Evolutionary conservation across 1,284 basidiomycete species (phyloP).

Genomic region (Ceratobasidium papillatum): DNA sequence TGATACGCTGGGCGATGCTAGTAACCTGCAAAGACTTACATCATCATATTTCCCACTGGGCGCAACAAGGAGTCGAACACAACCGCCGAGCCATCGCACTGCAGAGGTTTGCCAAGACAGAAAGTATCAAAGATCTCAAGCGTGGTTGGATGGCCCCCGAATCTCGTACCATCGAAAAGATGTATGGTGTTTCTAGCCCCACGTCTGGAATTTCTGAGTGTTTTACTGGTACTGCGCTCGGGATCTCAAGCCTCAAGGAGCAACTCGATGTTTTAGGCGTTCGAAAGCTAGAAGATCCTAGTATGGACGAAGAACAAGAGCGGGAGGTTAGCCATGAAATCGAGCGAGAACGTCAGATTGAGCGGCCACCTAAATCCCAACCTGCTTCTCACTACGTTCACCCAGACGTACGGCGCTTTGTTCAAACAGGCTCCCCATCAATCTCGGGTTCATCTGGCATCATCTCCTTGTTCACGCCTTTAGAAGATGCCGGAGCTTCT

Average conservation of each 20-base stretch:
- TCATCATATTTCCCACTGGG: constrained; percentile 26
- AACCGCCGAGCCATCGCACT: constrained; percentile 49
- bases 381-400: constrained; percentile 5
- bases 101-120: background rate
- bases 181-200: constrained; percentile 49
- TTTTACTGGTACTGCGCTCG: constrained; percentile 49
- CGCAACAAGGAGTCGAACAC: constrained; percentile 59
- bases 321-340: constrained; percentile 53
- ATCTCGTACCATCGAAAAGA: constrained; percentile 53
- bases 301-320: constrained; percentile 61
- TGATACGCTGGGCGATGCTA: constrained; percentile 30
- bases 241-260: constrained; percentile 49
- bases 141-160: constrained; percentile 57
- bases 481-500: too few relatives aligned
- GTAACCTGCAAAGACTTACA: constrained; percentile 31
- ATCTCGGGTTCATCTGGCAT: background rate
- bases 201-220: constrained; percentile 50
- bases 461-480: background rate
- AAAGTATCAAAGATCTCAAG: background rate
- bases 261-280: background rate
- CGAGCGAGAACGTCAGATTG: constrained; percentile 36
- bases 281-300: background rate
- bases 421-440: background rate
- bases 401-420: background rate
- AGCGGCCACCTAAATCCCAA: constrained; percentile 11